Evolutionary conservation across 2,329 filamentous ascomycete genomes (phyloP), one percentile per base, ranked within the genome.

Genomic region (Colletotrichum shisoi): DNA sequence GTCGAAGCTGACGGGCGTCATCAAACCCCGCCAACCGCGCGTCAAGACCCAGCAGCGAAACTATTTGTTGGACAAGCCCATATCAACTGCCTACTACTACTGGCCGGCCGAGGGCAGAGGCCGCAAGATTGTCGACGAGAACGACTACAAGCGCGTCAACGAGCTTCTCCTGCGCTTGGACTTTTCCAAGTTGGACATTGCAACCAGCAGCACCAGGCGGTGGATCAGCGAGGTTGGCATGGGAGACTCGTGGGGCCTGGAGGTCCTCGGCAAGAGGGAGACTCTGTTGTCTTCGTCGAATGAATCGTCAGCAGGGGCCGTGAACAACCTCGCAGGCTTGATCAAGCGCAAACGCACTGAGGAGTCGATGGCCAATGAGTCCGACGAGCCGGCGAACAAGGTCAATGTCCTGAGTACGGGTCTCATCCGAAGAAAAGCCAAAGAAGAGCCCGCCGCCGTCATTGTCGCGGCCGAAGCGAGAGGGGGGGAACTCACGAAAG

Each of bases 131-230:
- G 83, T 93, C 3, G 83, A 86, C 13, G 86, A 90, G 24, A 79
- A 81, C 37, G 83, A 85, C 56, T 93, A 93, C 77, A 87, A 88
- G 69, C 85, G 90, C 12, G 85, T 88, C 9, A 82, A 87, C 21
- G 91, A 93, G 71, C 78, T 92, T 11, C 81, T 95, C 0, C 82
- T 94, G 5, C 87, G 90, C 65, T 84, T 93, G 0, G 91, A 93
- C 75, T 95, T 95, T 76, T 83, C 87, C 1, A 89, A 84, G 9
- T 76, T 88, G 3, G 84, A 86, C 12, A 85, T 89, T 54, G 88
- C 90, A 0, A 80, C 79, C 1, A 81, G 82, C 39, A 92, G 90
- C 72, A 92, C 91, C 2, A 79, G 77, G 58, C 86, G 90, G 60
- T 95, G 91, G 91, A 82, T 88, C 49, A 83, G 83, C 15, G 91